A percentile compares a stretch with the other conserved stretches of the same genome.
phyloP scores from a whole-genome alignment of 2,329 filamentous ascomycete genomes.

The Colletotrichum cereale region DNA sequence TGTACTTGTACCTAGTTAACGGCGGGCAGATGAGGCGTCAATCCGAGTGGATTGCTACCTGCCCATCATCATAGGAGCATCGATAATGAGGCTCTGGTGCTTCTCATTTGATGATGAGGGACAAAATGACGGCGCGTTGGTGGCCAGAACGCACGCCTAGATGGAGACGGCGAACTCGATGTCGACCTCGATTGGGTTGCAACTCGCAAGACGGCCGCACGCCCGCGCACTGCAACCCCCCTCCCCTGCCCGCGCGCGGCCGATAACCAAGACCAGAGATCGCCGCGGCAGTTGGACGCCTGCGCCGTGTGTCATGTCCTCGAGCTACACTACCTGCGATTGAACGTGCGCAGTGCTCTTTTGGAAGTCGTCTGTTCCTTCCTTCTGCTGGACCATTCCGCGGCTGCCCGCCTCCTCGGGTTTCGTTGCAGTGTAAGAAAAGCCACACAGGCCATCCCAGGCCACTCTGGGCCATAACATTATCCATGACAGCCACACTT shows the following conservation, averaged over 20 bases:
- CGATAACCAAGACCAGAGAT: constrained; percentile 36
- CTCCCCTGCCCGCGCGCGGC: constrained; percentile 22
- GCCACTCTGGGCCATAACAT: constrained; percentile 9
- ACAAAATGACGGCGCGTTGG: constrained; percentile 3
- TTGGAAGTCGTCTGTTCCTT: too few relatives aligned
- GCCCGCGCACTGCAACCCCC: constrained; percentile 8
- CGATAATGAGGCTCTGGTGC: not conserved
- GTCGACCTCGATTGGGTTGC: constrained; percentile 15
- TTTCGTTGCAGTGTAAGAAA: constrained; percentile 18
- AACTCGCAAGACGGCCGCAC: constrained; percentile 1
- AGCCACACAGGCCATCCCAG: constrained; percentile 13
- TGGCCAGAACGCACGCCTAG: not conserved
- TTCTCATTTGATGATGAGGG: constrained; percentile 2
- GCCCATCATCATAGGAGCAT: not conserved
- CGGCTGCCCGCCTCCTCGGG: constrained; percentile 21
- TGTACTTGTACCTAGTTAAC: not conserved
- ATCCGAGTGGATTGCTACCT: not conserved
- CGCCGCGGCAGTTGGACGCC: constrained; percentile 4
- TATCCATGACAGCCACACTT: constrained; percentile 37
- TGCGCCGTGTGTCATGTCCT: constrained; percentile 5
- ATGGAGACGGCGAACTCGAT: not conserved
- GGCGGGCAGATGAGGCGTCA: not conserved
- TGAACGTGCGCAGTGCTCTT: not conserved
- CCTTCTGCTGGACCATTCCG: not conserved
- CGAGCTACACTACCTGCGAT: not conserved